Conservation (phyloP, 202 grass and related monocot genomes). For the Musa balbisiana region DNA sequence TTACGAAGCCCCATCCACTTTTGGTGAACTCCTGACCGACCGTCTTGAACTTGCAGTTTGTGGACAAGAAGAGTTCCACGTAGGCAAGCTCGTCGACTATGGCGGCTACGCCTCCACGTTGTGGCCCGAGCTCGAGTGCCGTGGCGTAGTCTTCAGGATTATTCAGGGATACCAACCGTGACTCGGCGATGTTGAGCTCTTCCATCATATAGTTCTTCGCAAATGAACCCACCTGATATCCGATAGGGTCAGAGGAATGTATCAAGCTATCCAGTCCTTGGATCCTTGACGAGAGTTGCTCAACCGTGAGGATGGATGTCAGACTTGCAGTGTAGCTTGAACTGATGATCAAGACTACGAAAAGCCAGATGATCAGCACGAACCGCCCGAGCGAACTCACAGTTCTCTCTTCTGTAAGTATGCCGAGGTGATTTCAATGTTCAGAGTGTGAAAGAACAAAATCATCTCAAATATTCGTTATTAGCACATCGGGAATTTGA, state of each 20-base stretch:
- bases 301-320: conserved; percentile 93
- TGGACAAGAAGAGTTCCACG: conserved; percentile 67
- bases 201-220: conserved; percentile 61
- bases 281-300: conserved; percentile 65
- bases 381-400: conserved; percentile 72
- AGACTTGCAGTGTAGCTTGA: conserved; percentile 94
- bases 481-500: not conserved
- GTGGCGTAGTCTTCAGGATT: conserved; percentile 64
- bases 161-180: conserved; percentile 56
- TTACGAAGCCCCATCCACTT: conserved; percentile 95
- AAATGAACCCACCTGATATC: conserved; percentile 88
- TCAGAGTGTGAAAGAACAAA: not conserved
- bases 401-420: conserved; percentile 78
- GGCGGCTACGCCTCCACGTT: conserved; percentile 71
- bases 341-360: conserved; percentile 84
- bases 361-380: conserved; percentile 83
- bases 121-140: conserved; percentile 63
- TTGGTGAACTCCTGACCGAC: conserved; percentile 91
- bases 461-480: not conserved
- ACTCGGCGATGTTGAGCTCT: conserved; percentile 51
- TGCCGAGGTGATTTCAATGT: conserved; percentile 2
- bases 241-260: conserved; percentile 51
- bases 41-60: conserved; percentile 72
- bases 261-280: conserved; percentile 75
- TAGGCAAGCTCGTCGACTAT: conserved; percentile 90